phyloP scores from a whole-genome alignment of 805 yeast genomes.

The Maudiozyma saulgeensis region DNA sequence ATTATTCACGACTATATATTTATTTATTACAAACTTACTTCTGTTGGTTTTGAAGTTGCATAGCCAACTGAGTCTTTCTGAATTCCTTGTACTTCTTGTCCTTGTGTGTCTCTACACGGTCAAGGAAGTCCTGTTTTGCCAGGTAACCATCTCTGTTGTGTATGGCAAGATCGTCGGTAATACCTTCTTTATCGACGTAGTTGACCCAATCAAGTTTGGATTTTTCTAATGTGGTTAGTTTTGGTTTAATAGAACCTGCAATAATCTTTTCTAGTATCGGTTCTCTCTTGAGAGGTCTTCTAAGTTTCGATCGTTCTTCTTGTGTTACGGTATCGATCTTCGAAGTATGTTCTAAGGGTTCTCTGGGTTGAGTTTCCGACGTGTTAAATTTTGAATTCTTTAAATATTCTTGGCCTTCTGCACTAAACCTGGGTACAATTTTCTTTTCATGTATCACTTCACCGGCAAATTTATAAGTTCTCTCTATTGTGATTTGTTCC shows the following conservation, averaged over 20 bases:
- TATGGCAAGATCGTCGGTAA: constrained; percentile 68
- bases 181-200: constrained; percentile 79
- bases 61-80: constrained; percentile 28
- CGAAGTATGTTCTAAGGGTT: constrained; percentile 7
- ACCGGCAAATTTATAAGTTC: constrained; percentile 86
- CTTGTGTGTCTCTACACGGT: constrained; percentile 49
- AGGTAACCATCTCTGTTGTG: constrained; percentile 86
- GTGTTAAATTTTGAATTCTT: constrained; percentile 39
- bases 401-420: constrained; percentile 78
- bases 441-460: constrained; percentile 68
- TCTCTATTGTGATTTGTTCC: constrained; percentile 58
- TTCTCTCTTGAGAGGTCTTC: constrained; percentile 60
- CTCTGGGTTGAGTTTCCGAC: constrained; percentile 15
- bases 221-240: constrained; percentile 85
- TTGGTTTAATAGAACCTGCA: constrained; percentile 57
- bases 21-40: not conserved
- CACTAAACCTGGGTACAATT: constrained; percentile 64
- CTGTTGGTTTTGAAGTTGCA: constrained; percentile 13
- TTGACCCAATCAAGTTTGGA: constrained; percentile 92
- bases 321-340: not conserved
- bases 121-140: constrained; percentile 83
- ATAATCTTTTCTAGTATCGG: constrained; percentile 71
- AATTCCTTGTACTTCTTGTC: constrained; percentile 33
- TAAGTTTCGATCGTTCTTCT: constrained; percentile 26
- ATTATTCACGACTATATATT: not conserved